These are phyloP conservation scores for Monosporozyma siamensis DNA, from an alignment of 805 yeast genomes.

Conservation along the genomic window DNA sequence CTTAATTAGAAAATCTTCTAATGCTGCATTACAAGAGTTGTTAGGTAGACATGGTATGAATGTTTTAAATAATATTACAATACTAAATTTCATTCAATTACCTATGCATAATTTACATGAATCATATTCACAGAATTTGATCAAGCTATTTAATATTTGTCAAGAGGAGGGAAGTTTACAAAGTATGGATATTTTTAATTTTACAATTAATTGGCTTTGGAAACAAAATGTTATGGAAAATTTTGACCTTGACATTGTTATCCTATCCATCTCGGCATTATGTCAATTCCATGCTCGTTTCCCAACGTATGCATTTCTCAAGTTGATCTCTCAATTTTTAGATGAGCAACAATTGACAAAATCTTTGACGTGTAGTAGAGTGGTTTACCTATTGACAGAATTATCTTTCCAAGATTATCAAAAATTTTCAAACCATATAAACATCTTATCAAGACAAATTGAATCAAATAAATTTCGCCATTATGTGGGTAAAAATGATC, in stretches of 20 bases:
- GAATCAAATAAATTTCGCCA: neutral
- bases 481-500: neutral
- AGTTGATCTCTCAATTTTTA: neutral
- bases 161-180: slow-evolving; percentile 12
- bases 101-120: slow-evolving; percentile 42
- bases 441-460: neutral
- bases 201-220: slow-evolving; percentile 20
- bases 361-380: neutral
- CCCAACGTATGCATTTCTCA: neutral
- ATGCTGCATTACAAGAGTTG: slow-evolving; percentile 82
- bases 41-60: slow-evolving; percentile 52
- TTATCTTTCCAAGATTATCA: neutral
- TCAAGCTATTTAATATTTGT: slow-evolving; percentile 18
- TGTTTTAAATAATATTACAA: slow-evolving; percentile 25
- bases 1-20: slow-evolving; percentile 66
- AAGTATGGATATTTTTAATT: slow-evolving; percentile 7
- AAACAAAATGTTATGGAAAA: slow-evolving; percentile 13
- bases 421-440: neutral
- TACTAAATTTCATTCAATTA: slow-evolving; percentile 45
- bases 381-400: neutral
- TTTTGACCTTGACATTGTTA: slow-evolving; percentile 12
- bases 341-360: neutral
- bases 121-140: slow-evolving; percentile 34
- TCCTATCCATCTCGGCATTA: slow-evolving; percentile 9
- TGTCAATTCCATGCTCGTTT: neutral